Evolutionary conservation across 192 early-diverging fungal genomes (phyloP), one percentile per base, ranked within the genome.

Genomic region (Dissophora globulifera): DNA sequence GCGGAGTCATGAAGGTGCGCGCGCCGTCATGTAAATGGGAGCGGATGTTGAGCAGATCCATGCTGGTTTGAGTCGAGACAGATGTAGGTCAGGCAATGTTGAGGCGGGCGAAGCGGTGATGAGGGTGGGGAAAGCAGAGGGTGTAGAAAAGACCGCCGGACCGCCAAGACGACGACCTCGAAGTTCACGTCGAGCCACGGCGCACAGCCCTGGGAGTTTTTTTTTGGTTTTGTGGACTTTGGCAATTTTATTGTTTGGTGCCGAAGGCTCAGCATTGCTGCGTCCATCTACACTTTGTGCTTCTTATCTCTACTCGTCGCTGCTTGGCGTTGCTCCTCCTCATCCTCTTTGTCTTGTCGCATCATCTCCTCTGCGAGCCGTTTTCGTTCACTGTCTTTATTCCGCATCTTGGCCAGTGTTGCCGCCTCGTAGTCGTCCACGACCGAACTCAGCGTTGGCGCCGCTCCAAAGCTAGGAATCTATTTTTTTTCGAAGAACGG

Each of bases 351-450:
- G 40, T 76, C 72, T 43, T 43, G 19, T 3, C 72, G 35, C 25
- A 76, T 35, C 58, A 76, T 69, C 54, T 81, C 65, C 45, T 79
- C 66, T 19, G 59, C 70, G 8, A 74, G 53, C 46, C 81, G 49
- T 40, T 82, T 81, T 32, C 81, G 55, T 35, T 83, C 82, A 2
- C 58, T 79, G 45, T 82, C 72, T 20, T 53, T 76, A 40, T 17
- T 79, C 49, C 64, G 69, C 56, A 82, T 69, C 66, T 72, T 80
- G 58, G 83, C 79, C 13, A 86, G 42, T 6, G 81, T 83, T 30
- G 83, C 66, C 1, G 82, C 58, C 50, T 86, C 84, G 42, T 78
- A 83, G 46, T 67, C 64, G 41, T 86, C 84, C 12, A 58, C 50
- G 10, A 55, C 62, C 15, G 29, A 46, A 60, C 69, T 72, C 5